A percentile compares a stretch with the other conserved stretches of the same genome.
phyloP scores from a whole-genome alignment of 345 rosid genomes.

The Erodium maritimum region DNA sequence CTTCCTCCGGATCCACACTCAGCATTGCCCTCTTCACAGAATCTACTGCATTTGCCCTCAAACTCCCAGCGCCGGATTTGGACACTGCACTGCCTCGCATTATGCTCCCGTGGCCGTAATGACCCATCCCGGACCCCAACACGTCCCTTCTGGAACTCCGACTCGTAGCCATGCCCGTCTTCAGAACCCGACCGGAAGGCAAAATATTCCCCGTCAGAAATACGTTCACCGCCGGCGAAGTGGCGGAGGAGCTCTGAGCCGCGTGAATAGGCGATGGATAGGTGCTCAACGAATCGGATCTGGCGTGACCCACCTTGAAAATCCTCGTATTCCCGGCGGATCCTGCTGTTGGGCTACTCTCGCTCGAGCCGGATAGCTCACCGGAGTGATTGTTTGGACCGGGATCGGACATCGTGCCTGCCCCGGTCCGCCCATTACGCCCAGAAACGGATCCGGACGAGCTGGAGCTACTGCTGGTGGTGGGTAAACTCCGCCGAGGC shows the following conservation, averaged over 20 bases:
- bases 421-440: conserved; percentile 22
- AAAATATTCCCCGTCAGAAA: conserved; percentile 79
- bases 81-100: conserved; percentile 41
- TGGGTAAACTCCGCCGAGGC: conserved; percentile 63
- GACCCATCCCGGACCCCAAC: conserved; percentile 62
- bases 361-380: conserved; percentile 42
- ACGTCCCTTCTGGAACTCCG: conserved; percentile 44
- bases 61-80: not conserved
- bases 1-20: conserved; percentile 48
- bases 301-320: conserved; percentile 22
- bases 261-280: conserved; percentile 35
- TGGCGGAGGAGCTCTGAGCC: conserved; percentile 33
- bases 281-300: conserved; percentile 27
- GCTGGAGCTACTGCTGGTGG: conserved; percentile 59
- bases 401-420: conserved; percentile 32
- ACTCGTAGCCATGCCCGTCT: conserved; percentile 42
- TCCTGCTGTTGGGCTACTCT: conserved; percentile 41
- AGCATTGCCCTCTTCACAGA: conserved; percentile 10
- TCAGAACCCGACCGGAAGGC: conserved; percentile 62
- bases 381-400: conserved; percentile 41
- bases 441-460: conserved; percentile 79
- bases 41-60: conserved; percentile 1
- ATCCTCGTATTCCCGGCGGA: conserved; percentile 15
- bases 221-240: conserved; percentile 34
- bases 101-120: conserved; percentile 87